Base-by-base conservation (phyloP, 805 yeast genomes). In the Teunomyces aglyptinius region DNA sequence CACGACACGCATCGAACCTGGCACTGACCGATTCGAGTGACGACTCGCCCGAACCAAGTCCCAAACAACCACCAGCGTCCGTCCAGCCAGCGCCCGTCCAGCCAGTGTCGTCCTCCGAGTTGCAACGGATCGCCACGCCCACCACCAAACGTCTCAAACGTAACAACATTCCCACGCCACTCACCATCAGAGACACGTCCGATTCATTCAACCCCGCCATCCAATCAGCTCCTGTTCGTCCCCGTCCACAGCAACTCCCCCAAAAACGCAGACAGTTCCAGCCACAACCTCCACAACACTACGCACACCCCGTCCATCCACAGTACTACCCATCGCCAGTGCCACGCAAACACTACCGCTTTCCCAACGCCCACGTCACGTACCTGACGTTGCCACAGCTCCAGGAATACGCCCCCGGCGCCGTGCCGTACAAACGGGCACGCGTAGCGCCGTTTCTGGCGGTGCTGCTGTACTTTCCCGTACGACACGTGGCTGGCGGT, bases 161-260 rank as follows among this genome's bases (percentile, higher is more conserved):
- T 33, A 55, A 56, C 19, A 66, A 65, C 45, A 52, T 65, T 12
- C 73, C 73, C 2, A 42, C 64, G 2, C 72, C 73, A 1, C 54
- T 68, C 32, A 49, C 49, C 39, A 57, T 65, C 26, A 48, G 39
- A 12, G 35, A 29, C 4, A 33, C 41, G 12, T 15, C 44, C n/a
- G 29, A 13, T 6, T 22, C 43, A 6, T 16, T 13, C 13, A 33
- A 42, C 20, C 68, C 68, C 4, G 34, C 53, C 33, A 63, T 67
- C 36, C 69, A 64, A 32, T 67, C 71, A 15, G 73, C 73, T 4
- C 73, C 73, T 2, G 59, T 65, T 8, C 15, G 32, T 11, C n/a
- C 38, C 16, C 18, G 24, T 7, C 26, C 27, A 13, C 49, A 41
- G 5, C 31, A 26, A 5, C 51, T 32, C n/a, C 44, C 33, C 11